Conservation (phyloP, 768 basidiomycete genomes). For the Boletus eberwhitei region DNA sequence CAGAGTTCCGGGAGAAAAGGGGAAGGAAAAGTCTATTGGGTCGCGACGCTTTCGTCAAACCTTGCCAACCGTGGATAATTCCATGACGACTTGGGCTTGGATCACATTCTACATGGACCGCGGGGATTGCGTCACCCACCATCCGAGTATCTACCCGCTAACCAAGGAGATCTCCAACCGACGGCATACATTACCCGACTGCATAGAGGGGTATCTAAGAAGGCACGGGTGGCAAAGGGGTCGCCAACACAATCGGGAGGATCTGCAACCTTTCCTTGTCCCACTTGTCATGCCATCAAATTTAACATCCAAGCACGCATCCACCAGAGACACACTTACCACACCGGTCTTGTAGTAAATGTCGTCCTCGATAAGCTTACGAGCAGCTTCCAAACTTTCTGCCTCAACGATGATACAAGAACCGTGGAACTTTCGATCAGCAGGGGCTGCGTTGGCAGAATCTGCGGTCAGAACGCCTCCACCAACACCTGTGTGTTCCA, state of each 20-base stretch:
- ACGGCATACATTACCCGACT: not conserved
- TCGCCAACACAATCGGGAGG: constrained; percentile 39
- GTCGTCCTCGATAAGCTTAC: constrained; percentile 23
- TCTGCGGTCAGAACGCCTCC: constrained; percentile 57
- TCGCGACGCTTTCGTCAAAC: not conserved
- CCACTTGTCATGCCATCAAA: constrained; percentile 41
- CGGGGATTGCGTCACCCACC: not conserved
- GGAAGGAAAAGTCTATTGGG: not conserved
- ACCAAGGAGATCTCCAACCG: not conserved
- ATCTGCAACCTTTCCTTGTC: constrained; percentile 55
- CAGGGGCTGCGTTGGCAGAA: constrained; percentile 44
- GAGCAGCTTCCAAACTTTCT: constrained; percentile 45
- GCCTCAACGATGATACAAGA: constrained; percentile 55
- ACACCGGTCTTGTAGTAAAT: constrained; percentile 23
- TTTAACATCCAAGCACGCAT: not conserved
- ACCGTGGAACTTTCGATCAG: constrained; percentile 56
- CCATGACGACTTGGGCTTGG: not conserved
- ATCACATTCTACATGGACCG: not conserved
- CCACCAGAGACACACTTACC: constrained; percentile 10
- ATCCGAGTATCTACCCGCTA: not conserved
- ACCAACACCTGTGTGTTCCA: constrained; percentile 43
- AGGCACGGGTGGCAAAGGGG: constrained; percentile 9
- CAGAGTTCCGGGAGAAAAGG: not conserved
- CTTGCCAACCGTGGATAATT: not conserved
- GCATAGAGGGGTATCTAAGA: constrained; percentile 1